phyloP scores from a whole-genome alignment of 495 filamentous ascomycete genomes.

The Neurospora hispaniola region DNA sequence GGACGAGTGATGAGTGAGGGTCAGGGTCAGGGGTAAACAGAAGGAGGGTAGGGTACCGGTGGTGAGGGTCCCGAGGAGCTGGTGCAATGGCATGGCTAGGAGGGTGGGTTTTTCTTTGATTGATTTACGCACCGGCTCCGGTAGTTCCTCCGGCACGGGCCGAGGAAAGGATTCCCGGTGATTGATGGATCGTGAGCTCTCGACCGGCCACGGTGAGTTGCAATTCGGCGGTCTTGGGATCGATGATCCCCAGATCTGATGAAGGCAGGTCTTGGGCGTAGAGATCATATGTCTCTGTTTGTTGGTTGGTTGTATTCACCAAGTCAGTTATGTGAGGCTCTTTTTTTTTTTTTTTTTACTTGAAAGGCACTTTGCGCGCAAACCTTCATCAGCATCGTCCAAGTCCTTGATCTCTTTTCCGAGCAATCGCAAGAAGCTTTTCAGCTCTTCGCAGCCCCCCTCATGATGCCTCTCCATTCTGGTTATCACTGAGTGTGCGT shows the following conservation, averaged over 20 bases:
- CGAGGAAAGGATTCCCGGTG: conserved; percentile 68
- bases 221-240: conserved; percentile 52
- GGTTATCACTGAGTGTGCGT: background rate
- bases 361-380: background rate
- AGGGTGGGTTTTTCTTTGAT: background rate
- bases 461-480: background rate
- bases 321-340: background rate
- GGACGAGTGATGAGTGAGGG: background rate
- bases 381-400: conserved; percentile 11
- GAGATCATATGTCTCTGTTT: conserved; percentile 70
- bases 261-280: conserved; percentile 69
- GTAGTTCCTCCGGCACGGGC: conserved; percentile 77
- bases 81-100: background rate
- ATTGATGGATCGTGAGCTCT: conserved; percentile 76
- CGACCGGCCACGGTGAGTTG: conserved; percentile 57
- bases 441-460: conserved; percentile 4
- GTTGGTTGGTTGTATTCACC: conserved; percentile 1
- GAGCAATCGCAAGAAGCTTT: conserved; percentile 4
- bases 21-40: background rate
- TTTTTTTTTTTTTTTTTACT: background rate
- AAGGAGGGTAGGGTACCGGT: background rate
- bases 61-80: background rate
- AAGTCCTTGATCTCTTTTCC: conserved; percentile 4
- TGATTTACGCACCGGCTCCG: conserved; percentile 56
- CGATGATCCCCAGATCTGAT: conserved; percentile 74